Percentiles rank a stretch among this genome's conserved stretches.
Evolutionary conservation across 129 eudicot genomes (phyloP).

Genomic region (Pittosporum tobira): DNA sequence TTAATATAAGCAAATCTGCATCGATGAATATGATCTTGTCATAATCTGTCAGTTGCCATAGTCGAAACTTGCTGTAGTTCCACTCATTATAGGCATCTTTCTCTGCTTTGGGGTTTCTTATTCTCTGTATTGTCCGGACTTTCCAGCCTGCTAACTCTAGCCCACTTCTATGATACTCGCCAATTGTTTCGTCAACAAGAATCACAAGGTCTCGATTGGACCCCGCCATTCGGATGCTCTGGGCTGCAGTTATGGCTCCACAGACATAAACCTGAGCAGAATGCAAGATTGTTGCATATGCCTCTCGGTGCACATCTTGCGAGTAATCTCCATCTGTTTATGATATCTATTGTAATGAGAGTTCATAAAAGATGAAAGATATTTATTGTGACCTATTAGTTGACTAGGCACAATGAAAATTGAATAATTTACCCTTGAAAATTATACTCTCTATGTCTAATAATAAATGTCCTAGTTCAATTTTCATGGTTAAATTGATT

Average conservation of each 20-base stretch:
- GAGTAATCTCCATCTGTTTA: slow-evolving; percentile 25
- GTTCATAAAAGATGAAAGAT: no score
- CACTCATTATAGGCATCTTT: slow-evolving; percentile 59
- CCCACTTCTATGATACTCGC: slow-evolving; percentile 39
- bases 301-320: slow-evolving; percentile 30
- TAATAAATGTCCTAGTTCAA: no score
- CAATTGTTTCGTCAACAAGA: slow-evolving; percentile 48
- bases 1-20: slow-evolving; percentile 42
- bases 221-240: slow-evolving; percentile 54
- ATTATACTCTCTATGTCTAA: no score
- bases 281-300: slow-evolving; percentile 58
- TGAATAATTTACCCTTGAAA: no score
- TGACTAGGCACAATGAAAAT: no score
- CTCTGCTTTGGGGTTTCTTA: slow-evolving; percentile 55
- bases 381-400: no score
- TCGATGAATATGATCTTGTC: slow-evolving; percentile 61
- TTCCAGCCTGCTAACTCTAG: slow-evolving; percentile 60
- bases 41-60: slow-evolving; percentile 63
- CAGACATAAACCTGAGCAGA: slow-evolving; percentile 53
- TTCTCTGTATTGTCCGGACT: slow-evolving; percentile 40
- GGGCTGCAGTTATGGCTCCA: slow-evolving; percentile 64
- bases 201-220: slow-evolving; percentile 53
- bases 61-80: slow-evolving; percentile 67
- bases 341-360: not conserved
- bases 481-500: no score